These are phyloP conservation scores for Symbiotaphrina buchneri DNA, from an alignment of 495 filamentous ascomycete genomes.

Conservation along the genomic window DNA sequence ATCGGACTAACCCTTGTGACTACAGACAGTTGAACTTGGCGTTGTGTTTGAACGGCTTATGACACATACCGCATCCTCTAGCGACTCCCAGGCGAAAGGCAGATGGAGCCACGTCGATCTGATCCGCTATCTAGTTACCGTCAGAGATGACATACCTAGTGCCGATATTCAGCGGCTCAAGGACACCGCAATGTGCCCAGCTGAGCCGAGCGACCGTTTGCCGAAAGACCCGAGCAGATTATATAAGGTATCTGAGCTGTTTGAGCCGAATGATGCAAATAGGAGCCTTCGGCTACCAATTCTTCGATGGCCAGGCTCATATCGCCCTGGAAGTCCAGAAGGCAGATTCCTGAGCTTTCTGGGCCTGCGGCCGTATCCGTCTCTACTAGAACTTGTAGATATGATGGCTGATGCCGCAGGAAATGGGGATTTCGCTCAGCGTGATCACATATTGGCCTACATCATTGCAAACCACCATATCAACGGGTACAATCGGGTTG, in stretches of 20 bases:
- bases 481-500: conserved; percentile 46
- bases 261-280: conserved; percentile 53
- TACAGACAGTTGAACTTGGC: conserved; percentile 76
- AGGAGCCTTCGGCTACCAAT: conserved; percentile 47
- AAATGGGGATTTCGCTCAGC: conserved; percentile 28
- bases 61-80: conserved; percentile 18
- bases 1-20: too few species aligned
- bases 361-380: conserved; percentile 46
- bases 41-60: conserved; percentile 82
- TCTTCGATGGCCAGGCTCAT: conserved; percentile 66
- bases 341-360: conserved; percentile 47
- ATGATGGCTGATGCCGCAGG: conserved; percentile 40
- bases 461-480: conserved; percentile 55
- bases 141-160: conserved; percentile 69
- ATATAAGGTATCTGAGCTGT: conserved; percentile 72
- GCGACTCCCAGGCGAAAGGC: conserved; percentile 15
- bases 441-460: conserved; percentile 53
- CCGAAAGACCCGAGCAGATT: too few species aligned
- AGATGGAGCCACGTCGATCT: conserved; percentile 89
- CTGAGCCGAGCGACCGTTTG: conserved; percentile 31
- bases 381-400: conserved; percentile 43
- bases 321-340: conserved; percentile 37
- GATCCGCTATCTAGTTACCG: conserved; percentile 79
- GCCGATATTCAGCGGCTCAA: conserved; percentile 65
- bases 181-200: conserved; percentile 56